Base-by-base conservation (phyloP, 768 basidiomycete genomes). In the Symmetrospora coprosmae region DNA sequence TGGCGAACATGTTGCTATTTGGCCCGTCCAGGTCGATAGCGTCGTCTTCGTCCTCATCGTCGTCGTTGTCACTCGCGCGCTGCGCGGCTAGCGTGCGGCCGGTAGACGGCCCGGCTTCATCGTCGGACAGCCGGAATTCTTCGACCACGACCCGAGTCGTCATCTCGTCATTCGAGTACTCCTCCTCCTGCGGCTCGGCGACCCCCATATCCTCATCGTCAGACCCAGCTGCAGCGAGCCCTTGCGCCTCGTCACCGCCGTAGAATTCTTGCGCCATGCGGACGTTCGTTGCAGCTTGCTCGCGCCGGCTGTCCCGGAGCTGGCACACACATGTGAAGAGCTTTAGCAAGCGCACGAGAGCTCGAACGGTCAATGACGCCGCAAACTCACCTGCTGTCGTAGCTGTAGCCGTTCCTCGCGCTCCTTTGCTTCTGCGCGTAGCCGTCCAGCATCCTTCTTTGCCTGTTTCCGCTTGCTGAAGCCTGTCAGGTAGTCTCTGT, bases 381-480 rank as follows among this genome's bases (percentile, higher is more conserved):
- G 7, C 21, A 43, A 46, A 45, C 9, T 21, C 55, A 58, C 55
- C 30, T 58, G 31, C 31, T 58, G 55, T 41, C 55, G 55, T 38
- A 58, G 13, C 9, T 9, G 16, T 30, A 45, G 55, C 55, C 37
- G 43, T 48, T 55, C 62, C 41, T 38, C 27, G 21, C 48, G 31
- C 34, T 63, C 62, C 27, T 56, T 55, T 19, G 19, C 46, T 7
- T 43, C 30, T 5, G 43, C 45, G 35, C 56, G 39, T 43, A 14
- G 9, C 38, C 34, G 16, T 33, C 58, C 62, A 21, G 62, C 52
- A 17, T 63, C 62, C 55, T 48, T 56, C 56, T 56, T 63, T 21
- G 61, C 62, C 41, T 63, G 43, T 45, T 63, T 63, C 13, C 62
- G 62, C 50, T 63, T 63, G 11, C 40, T 46, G 47, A 63, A 63